phyloP scores from a whole-genome alignment of 176 grass and related monocot species.

The Oryza officinalis region DNA sequence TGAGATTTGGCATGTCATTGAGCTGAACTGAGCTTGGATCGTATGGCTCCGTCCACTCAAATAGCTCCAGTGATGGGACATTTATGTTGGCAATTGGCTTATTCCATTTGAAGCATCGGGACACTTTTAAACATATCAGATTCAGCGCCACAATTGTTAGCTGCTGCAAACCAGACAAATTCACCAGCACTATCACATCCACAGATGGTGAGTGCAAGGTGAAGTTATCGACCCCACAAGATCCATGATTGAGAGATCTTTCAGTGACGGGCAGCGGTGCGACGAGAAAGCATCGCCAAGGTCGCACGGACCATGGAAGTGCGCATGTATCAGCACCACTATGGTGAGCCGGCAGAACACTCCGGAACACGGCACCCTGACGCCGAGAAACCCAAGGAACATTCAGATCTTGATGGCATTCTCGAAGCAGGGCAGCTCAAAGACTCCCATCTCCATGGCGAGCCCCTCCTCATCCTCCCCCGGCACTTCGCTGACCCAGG shows the following conservation, averaged over 20 bases:
- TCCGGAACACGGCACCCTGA: neutral
- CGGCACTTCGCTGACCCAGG: neutral
- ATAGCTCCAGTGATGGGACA: neutral
- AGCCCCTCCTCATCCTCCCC: neutral
- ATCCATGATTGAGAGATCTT: neutral
- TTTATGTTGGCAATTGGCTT: neutral
- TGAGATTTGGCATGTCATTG: neutral
- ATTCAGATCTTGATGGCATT: too few species aligned
- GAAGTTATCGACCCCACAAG: neutral
- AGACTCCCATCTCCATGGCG: neutral
- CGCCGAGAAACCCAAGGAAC: too few species aligned
- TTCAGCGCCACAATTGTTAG: neutral
- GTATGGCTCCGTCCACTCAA: neutral
- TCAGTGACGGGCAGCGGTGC: neutral
- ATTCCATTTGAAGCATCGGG: neutral
- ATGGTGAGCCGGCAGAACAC: neutral
- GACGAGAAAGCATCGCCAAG: neutral
- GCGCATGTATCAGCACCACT: neutral
- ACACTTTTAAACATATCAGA: neutral
- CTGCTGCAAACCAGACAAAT: neutral
- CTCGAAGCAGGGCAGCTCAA: too few species aligned
- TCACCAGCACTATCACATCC: neutral
- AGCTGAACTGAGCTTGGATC: neutral
- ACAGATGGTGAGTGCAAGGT: neutral
- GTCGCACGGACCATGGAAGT: neutral